These are phyloP conservation scores for Penicillium ucsense DNA, from an alignment of 495 filamentous ascomycete species.

Conservation along the genomic window DNA sequence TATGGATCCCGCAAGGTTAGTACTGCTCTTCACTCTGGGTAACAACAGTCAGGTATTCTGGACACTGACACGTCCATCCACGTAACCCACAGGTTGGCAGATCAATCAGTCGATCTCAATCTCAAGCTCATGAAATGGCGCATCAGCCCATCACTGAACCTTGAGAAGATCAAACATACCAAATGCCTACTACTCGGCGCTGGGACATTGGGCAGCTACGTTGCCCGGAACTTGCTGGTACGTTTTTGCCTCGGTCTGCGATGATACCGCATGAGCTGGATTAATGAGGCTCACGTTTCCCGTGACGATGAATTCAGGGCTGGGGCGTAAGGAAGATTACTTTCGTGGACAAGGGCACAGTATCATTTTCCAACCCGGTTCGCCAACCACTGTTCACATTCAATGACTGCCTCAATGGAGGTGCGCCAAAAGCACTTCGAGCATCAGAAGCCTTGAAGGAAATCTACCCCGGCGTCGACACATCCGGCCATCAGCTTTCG, in stretches of 20 bases:
- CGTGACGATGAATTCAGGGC: constrained; percentile 35
- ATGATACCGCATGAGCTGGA: no score
- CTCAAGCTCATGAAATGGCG: constrained; percentile 98
- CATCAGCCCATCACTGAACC: constrained; percentile 76
- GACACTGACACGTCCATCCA: not conserved
- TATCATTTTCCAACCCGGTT: constrained; percentile 97
- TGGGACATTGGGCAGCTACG: constrained; percentile 88
- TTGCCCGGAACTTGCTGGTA: constrained; percentile 76
- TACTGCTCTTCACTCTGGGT: no score
- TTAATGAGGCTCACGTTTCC: not conserved
- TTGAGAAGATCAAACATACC: constrained; percentile 81
- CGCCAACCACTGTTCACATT: constrained; percentile 88
- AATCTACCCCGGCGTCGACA: constrained; percentile 86
- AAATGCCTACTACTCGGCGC: constrained; percentile 92
- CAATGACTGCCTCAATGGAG: constrained; percentile 77
- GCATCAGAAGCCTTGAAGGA: constrained; percentile 73
- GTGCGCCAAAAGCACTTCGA: constrained; percentile 69
- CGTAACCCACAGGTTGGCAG: constrained; percentile 50
- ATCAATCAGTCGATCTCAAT: constrained; percentile 95
- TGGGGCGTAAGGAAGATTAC: constrained; percentile 98
- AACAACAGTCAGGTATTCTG: constrained; percentile 1
- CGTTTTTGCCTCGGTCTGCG: not conserved
- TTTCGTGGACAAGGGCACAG: constrained; percentile 87
- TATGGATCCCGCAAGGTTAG: constrained; percentile 68
- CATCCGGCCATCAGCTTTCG: constrained; percentile 63